Evolutionary conservation across 257 asterid genomes (phyloP).

Genomic region (Misopates orontium): DNA sequence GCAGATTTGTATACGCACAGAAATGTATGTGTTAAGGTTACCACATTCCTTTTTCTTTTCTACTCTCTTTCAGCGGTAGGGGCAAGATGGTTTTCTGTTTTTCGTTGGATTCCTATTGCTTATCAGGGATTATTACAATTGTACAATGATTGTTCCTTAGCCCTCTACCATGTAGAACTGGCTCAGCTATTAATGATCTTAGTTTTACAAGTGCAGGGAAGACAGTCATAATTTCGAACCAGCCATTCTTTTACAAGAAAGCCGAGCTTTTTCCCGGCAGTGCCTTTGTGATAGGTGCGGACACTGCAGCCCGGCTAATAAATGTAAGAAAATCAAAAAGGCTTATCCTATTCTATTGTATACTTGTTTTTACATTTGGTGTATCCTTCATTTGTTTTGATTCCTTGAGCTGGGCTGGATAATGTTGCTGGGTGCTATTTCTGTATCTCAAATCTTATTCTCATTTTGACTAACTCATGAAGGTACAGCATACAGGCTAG

Average conservation of each 20-base stretch:
- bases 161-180: neutral
- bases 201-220: slow-evolving; percentile 58
- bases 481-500: slow-evolving; percentile 2
- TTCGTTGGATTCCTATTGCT: neutral
- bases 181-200: slow-evolving; percentile 25
- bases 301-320: slow-evolving; percentile 83
- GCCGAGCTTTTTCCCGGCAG: slow-evolving; percentile 95
- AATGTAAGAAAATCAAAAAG: slow-evolving; percentile 53
- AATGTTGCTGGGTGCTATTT: neutral
- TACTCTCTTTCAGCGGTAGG: neutral
- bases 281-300: slow-evolving; percentile 87
- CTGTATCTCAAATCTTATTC: neutral
- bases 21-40: no score
- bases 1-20: no score
- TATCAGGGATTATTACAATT: no score
- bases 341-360: neutral
- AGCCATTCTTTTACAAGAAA: slow-evolving; percentile 94
- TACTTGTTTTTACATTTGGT: slow-evolving; percentile 1
- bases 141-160: no score
- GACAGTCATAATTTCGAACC: slow-evolving; percentile 85
- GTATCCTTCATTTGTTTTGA: neutral
- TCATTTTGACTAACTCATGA: slow-evolving; percentile 1
- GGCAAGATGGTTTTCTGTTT: neutral
- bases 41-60: neutral
- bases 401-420: slow-evolving; percentile 3